A percentile compares a stretch with the other conserved stretches of the same genome.
These are phyloP conservation scores for Melanogaster broomeanus DNA, from an alignment of 768 basidiomycete species.

Conservation along the genomic window DNA sequence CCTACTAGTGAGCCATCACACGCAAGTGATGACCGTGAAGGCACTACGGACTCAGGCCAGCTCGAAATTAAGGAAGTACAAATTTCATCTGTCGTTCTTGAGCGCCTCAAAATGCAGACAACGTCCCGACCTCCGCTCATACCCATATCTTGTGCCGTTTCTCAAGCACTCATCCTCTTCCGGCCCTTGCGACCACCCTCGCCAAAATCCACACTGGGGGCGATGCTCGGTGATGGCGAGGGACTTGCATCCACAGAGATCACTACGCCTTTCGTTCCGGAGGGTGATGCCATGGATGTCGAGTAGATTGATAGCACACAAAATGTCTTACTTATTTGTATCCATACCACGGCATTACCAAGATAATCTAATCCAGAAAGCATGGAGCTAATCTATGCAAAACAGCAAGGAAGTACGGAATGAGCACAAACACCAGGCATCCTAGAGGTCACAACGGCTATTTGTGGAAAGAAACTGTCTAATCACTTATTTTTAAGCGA, in stretches of 20 bases:
- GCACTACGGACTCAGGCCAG: slow-evolving; percentile 25
- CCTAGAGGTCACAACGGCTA: slow-evolving; percentile 13
- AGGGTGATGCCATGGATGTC: slow-evolving; percentile 57
- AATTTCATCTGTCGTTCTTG: slow-evolving; percentile 48
- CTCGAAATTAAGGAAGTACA: slow-evolving; percentile 29
- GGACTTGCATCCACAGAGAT: background rate
- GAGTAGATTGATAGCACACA: slow-evolving; percentile 30
- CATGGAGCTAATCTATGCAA: slow-evolving; percentile 26
- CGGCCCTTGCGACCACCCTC: slow-evolving; percentile 38
- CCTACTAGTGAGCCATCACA: slow-evolving; percentile 33
- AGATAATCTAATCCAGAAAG: slow-evolving; percentile 26
- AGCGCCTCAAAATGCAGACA: slow-evolving; percentile 41
- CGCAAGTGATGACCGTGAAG: slow-evolving; percentile 12
- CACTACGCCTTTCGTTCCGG: background rate
- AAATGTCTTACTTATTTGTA: slow-evolving; percentile 11
- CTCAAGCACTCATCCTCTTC: slow-evolving; percentile 58
- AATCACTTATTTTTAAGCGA: background rate
- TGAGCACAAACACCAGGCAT: slow-evolving; percentile 25
- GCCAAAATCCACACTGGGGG: background rate
- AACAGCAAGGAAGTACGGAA: slow-evolving; percentile 13
- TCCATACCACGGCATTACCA: slow-evolving; percentile 15
- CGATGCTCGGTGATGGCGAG: slow-evolving; percentile 11
- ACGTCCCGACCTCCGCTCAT: slow-evolving; percentile 22
- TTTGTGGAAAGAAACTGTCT: slow-evolving; percentile 2
- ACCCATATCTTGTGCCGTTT: slow-evolving; percentile 13